A percentile compares a stretch with the other conserved stretches of the same genome.
These are phyloP conservation scores for Rhodotorula sphaerocarpa DNA, from an alignment of 768 basidiomycete species.

Conservation along the genomic window DNA sequence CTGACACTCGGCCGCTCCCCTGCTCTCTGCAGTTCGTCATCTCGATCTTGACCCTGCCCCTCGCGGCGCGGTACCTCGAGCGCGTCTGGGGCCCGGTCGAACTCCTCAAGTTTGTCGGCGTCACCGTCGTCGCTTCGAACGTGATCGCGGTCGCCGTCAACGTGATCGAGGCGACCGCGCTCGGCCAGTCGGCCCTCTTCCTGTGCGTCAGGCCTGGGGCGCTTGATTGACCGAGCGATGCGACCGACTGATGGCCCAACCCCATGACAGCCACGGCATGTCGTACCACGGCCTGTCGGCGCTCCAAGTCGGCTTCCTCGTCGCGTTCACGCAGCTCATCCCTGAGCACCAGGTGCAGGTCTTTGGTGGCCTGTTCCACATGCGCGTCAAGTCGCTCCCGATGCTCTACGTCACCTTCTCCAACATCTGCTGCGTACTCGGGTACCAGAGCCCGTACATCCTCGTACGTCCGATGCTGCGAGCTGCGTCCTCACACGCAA, in stretches of 20 bases:
- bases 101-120: conserved; percentile 53
- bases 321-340: conserved; percentile 94
- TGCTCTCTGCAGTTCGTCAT: conserved; percentile 66
- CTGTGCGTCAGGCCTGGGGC: conserved; percentile 16
- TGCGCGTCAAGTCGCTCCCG: conserved; percentile 89
- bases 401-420: conserved; percentile 89
- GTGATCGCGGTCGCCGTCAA: conserved; percentile 78
- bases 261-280: conserved; percentile 62
- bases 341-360: conserved; percentile 97
- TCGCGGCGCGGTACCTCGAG: conserved; percentile 82
- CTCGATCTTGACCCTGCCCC: conserved; percentile 67
- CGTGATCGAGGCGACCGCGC: conserved; percentile 59
- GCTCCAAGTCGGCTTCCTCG: conserved; percentile 75
- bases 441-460: conserved; percentile 81
- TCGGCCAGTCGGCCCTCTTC: conserved; percentile 31
- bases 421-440: conserved; percentile 69
- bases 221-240: neutral
- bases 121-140: conserved; percentile 71
- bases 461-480: conserved; percentile 47
- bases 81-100: conserved; percentile 68
- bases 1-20: neutral
- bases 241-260: neutral
- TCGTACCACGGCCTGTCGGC: conserved; percentile 88
- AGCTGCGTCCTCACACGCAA: too few relatives aligned
- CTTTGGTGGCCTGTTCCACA: conserved; percentile 63